These are phyloP conservation scores for Rhizopogon salebrosus DNA, from an alignment of 768 basidiomycete species.

Conservation along the genomic window DNA sequence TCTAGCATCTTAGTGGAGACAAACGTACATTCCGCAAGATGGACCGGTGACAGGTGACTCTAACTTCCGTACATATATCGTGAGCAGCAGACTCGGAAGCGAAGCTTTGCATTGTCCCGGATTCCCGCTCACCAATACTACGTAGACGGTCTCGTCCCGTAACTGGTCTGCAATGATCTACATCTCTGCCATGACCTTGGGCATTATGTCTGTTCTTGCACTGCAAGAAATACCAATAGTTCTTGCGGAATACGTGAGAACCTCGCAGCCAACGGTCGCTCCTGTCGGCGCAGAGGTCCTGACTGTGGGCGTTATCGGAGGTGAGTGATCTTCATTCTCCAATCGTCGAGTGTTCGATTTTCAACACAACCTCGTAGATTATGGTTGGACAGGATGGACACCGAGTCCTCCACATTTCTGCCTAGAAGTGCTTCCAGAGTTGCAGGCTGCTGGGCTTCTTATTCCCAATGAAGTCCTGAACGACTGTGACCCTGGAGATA, in stretches of 20 bases:
- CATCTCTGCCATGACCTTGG: background rate
- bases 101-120: background rate
- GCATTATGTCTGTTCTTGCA: background rate
- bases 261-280: background rate
- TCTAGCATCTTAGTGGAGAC: background rate
- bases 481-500: background rate
- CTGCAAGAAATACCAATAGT: background rate
- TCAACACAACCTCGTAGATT: background rate
- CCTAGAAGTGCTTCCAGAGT: background rate
- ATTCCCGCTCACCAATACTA: no score
- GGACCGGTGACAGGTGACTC: background rate
- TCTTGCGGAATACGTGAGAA: background rate
- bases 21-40: no score
- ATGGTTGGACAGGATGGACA: constrained; percentile 1
- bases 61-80: background rate
- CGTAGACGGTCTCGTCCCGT: background rate
- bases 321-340: background rate
- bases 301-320: background rate
- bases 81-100: no score
- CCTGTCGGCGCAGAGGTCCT: background rate
- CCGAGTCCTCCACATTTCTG: background rate
- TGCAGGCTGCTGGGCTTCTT: background rate
- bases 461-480: background rate
- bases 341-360: background rate
- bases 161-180: background rate